phyloP scores from a whole-genome alignment of 441 rosid species.

The Codiaeum variegatum region DNA sequence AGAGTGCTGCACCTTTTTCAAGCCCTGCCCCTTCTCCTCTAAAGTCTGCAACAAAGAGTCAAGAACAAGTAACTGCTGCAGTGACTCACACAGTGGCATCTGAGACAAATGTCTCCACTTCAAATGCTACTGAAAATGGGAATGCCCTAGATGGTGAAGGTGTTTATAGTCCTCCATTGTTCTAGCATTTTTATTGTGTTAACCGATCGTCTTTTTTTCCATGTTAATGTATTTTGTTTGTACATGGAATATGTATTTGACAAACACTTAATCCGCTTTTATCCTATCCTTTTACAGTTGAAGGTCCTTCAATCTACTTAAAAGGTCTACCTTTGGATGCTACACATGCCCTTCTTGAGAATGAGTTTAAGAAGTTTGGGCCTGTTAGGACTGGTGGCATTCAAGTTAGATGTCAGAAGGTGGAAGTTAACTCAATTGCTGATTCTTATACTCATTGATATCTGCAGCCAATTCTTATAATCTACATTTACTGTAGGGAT shows the following conservation, averaged over 20 bases:
- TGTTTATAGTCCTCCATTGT: slow-evolving; percentile 17
- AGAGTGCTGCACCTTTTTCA: slow-evolving; percentile 36
- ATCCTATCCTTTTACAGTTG: slow-evolving; percentile 34
- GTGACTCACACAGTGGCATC: slow-evolving; percentile 32
- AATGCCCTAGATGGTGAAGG: slow-evolving; percentile 55
- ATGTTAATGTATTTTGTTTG: neutral
- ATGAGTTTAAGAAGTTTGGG: slow-evolving; percentile 80
- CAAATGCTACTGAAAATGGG: slow-evolving; percentile 52
- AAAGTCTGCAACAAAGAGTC: slow-evolving; percentile 45
- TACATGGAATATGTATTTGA: neutral
- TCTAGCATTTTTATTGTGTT: neutral
- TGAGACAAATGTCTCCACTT: slow-evolving; percentile 36
- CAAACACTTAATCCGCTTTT: neutral
- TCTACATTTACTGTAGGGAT: slow-evolving; percentile 43
- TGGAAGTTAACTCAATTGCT: slow-evolving; percentile 13
- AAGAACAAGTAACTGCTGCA: slow-evolving; percentile 41
- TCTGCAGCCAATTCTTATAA: slow-evolving; percentile 12
- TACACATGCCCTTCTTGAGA: slow-evolving; percentile 52
- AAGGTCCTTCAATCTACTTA: slow-evolving; percentile 73
- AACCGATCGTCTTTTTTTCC: neutral
- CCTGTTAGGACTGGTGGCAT: slow-evolving; percentile 61
- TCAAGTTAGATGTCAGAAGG: slow-evolving; percentile 73
- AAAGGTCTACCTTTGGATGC: slow-evolving; percentile 70
- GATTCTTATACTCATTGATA: slow-evolving; percentile 7
- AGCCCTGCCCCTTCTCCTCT: slow-evolving; percentile 35